Percentiles rank a stretch among this genome's conserved stretches.
phyloP scores from a whole-genome alignment of 2,329 filamentous ascomycete genomes.

The Exophiala oligosperma region DNA sequence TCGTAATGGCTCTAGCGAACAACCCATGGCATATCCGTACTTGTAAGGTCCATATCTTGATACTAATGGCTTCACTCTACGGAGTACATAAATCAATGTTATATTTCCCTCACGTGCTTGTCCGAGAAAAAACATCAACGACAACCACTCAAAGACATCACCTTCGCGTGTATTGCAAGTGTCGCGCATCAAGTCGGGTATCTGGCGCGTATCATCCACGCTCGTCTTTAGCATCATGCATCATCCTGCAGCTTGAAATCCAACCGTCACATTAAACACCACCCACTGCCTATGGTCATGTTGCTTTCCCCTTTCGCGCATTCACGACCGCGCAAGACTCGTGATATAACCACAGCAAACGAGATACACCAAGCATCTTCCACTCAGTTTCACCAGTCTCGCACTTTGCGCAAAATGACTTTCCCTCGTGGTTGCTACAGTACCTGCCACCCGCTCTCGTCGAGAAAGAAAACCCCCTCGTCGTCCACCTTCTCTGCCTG shows the following conservation, averaged over 20 bases:
- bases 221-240: slow-evolving; percentile 9
- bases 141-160: no score
- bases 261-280: slow-evolving; percentile 10
- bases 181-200: slow-evolving; percentile 1
- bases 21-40: not conserved
- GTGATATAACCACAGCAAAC: slow-evolving; percentile 27
- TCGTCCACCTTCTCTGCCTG: slow-evolving; percentile 8
- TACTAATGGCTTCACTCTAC: no score
- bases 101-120: no score
- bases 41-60: no score
- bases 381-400: slow-evolving; percentile 7
- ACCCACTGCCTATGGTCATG: slow-evolving; percentile 17
- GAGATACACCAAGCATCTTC: slow-evolving; percentile 17
- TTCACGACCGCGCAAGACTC: slow-evolving; percentile 26
- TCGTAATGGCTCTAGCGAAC: not conserved
- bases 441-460: slow-evolving; percentile 2
- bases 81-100: no score
- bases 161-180: not conserved
- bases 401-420: slow-evolving; percentile 1
- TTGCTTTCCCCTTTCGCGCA: slow-evolving; percentile 18
- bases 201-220: slow-evolving; percentile 20
- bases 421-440: slow-evolving; percentile 6
- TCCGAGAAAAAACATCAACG: no score
- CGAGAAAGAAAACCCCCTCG: slow-evolving; percentile 2
- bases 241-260: slow-evolving; percentile 13